Evolutionary conservation across 495 filamentous ascomycete genomes (phyloP), one percentile per base, ranked within the genome.

Genomic region (Penicillium salamii): DNA sequence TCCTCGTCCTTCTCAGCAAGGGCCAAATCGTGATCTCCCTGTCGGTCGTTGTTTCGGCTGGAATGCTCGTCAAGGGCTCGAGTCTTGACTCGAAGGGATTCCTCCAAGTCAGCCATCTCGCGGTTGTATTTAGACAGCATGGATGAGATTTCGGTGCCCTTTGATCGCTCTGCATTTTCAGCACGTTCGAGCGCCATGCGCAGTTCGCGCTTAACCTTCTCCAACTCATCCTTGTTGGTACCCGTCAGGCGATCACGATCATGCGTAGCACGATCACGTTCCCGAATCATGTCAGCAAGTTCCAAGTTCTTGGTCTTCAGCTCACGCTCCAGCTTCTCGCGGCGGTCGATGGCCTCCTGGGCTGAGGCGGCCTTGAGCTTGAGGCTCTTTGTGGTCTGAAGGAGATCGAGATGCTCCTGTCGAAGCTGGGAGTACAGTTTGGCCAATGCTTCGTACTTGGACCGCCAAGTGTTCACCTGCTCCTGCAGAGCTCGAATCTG

Each of bases 281-380:
- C 93, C 5, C 93, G 83, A 50, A 98, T 98, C 93, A 98, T 97
- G 66, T 97, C 92, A 42, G 93, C 93, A 35, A 98, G 75, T 69
- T 98, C 95, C 14, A 97, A 77, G 64, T 97, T 98, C 82, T 97
- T 98, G 18, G 91, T 95, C 78, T 98, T 98, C 62, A 97, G 86
- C 69, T 98, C 93, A 8, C 92, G 84, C 71, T 97, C 89, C 49
- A 98, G 79, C 72, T 92, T 96, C 71, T 98, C 95, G 17, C 92
- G 84, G 46, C 81, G 84, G 18, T 97, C 95, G 54, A 97, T 96
- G 3, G 95, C 92, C 67, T 97, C 95, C 66, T 97, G 91, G 0
- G 93, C 95, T 3, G 92, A 97, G 2, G 91, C 89, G 5, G 93
- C 93, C 69, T 97, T 97, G 48, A 96, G 81, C 68, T 97, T 95